A percentile compares a stretch with the other conserved stretches of the same genome.
Evolutionary conservation across 2,329 filamentous ascomycete genomes (phyloP).

Genomic region (Cladosporium oxysporum): DNA sequence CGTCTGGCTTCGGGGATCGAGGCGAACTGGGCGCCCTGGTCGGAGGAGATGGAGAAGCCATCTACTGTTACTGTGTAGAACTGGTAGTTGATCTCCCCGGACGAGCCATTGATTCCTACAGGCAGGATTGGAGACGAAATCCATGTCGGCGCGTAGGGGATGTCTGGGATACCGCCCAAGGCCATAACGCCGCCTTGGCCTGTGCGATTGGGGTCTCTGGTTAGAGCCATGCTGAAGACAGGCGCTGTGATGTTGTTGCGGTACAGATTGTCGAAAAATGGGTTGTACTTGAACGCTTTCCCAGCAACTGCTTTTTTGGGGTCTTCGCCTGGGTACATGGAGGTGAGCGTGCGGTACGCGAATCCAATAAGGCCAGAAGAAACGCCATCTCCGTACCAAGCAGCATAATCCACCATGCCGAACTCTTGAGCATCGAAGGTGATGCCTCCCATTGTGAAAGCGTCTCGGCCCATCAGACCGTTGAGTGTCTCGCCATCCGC

Average conservation of each 20-base stretch:
- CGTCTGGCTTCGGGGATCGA: slow-evolving; percentile 22
- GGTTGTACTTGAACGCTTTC: slow-evolving; percentile 44
- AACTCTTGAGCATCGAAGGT: slow-evolving; percentile 49
- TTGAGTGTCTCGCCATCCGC: slow-evolving; percentile 45
- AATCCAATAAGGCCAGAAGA: slow-evolving; percentile 55
- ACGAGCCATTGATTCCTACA: slow-evolving; percentile 29
- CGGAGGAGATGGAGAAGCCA: slow-evolving; percentile 34
- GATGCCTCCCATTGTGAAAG: slow-evolving; percentile 50
- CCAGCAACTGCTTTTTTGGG: slow-evolving; percentile 28
- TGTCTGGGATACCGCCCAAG: slow-evolving; percentile 52
- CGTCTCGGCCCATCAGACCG: slow-evolving; percentile 44
- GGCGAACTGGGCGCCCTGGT: slow-evolving; percentile 30
- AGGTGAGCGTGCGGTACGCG: slow-evolving; percentile 52
- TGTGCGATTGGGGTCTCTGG: slow-evolving; percentile 30
- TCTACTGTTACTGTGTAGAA: slow-evolving; percentile 44
- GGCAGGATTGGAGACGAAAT: slow-evolving; percentile 40
- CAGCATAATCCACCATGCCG: slow-evolving; percentile 44
- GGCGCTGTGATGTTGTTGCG: slow-evolving; percentile 45
- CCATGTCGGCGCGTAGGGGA: slow-evolving; percentile 40
- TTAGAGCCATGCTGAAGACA: slow-evolving; percentile 53
- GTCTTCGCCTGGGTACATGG: slow-evolving; percentile 39
- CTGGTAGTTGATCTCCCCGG: slow-evolving; percentile 35
- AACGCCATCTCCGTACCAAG: slow-evolving; percentile 36
- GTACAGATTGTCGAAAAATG: slow-evolving; percentile 55
- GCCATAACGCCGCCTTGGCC: slow-evolving; percentile 48